Base-by-base conservation (phyloP, 306 rosid genomes). In the Gastrolobium villosum region DNA sequence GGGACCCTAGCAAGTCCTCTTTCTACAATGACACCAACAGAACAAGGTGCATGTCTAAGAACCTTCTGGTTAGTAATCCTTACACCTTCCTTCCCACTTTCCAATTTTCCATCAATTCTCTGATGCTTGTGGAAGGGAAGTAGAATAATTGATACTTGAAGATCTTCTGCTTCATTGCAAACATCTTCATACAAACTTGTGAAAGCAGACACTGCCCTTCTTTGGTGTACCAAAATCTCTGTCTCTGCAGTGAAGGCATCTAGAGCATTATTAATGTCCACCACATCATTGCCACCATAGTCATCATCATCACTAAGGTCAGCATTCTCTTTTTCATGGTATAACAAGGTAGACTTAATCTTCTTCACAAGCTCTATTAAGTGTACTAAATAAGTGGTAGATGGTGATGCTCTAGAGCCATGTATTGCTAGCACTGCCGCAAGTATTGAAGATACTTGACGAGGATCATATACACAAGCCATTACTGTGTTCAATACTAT, bases 91-190 rank as follows among this genome's bases (percentile, higher is more conserved):
- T 89, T 95, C 7, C 97, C 97, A 3, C 88, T 85, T 79, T 95
- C 99, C 88, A 92, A 78, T 63, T 91, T 92, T 35, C 99, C 97
- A 56, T 95, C 99, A 2, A 95, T 95, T 2, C 97, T 63, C 30
- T 95, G 97, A 68, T 95, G 98, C 62, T 95, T 95, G 72, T 92
- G 98, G 49, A 95, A 95, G 4, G 98, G 99, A 46, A 89, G 60
- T 43, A 95, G 62, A 28, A 95, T 80, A 39, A 87, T 14, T 0
- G 99, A 82, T 0, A 82, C 90, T 11, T 88, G 86, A 5, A 92
- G 74, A 76, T 92, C 97, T 76, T 95, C 99, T 0, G 98, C 93
- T 1, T 81, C 87, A 31, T 71, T 92, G 75, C 99, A 89, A 6
- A 92, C 94, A 53, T 95, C 99, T 83, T 95, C 97, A 28, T 90